Evolutionary conservation across 768 basidiomycete species (phyloP), one percentile per base, ranked within the genome.

Genomic region (Xerocomellus intermedius): DNA sequence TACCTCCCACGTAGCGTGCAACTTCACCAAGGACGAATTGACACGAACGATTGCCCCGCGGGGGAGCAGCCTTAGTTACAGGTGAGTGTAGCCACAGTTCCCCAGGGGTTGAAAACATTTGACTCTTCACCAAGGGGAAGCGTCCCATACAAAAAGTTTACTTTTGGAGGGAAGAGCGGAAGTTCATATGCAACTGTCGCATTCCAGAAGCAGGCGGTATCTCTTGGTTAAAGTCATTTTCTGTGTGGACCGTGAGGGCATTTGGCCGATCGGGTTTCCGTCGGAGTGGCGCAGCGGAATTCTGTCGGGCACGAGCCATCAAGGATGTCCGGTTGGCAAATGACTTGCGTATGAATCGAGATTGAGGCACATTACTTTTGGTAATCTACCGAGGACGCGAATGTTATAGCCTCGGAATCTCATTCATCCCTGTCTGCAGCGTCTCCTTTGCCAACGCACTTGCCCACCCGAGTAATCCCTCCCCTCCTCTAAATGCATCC

Each of bases 1-100:
- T 13, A 62, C 39, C 17, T 3, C 24, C 19, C 0, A 13, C 16
- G 2, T 56, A 86, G 87, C 91, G 2, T 94, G 91, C 64, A 93
- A 93, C 65, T 93, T 91, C 61, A 94, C 91, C 0, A 86, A 89
- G 60, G 82, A 85, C 0, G 91, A 94, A 64, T 65, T 93, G 35
- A 79, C 76, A 60, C 64, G 72, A 4, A 78, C 64, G 48, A 89
- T 92, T 61, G 70, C 71, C 13, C 74, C 70, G 0, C 63, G 70
- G 9, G 78, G 72, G 14, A 79, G 81, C 17, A 75, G 78, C 5
- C 70, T 94, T 32, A 52, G 65, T 37, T 91, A 86, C 67, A 83
- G 89, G 91, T 93, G 63, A 67, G 82, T 26, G 33, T 13, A 21
- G 13, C 21, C 14, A 14, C 12, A 7, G 19, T 39, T 41, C 30